These are phyloP conservation scores for Dictyostelium firmibasis DNA, from an alignment of 78 protist genomes.

Conservation along the genomic window DNA sequence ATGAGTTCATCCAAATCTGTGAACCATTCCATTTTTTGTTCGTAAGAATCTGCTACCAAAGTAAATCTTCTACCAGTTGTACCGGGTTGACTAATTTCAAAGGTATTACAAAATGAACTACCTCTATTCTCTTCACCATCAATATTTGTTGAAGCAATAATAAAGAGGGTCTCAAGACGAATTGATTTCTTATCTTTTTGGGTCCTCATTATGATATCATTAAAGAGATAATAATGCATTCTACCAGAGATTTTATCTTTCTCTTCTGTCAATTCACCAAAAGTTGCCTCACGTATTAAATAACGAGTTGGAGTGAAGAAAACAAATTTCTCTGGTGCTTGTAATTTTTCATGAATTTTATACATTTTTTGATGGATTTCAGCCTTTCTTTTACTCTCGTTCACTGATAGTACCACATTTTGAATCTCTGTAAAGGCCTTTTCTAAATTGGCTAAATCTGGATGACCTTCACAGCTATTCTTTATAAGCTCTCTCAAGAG, in stretches of 20 bases:
- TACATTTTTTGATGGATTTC: conserved; percentile 73
- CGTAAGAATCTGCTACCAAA: conserved; percentile 33
- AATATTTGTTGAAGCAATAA: conserved; percentile 48
- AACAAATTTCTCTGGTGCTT: conserved; percentile 59
- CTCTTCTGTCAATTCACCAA: conserved; percentile 55
- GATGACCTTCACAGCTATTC: conserved; percentile 10
- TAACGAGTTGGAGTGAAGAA: conserved; percentile 73
- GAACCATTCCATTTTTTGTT: conserved; percentile 77
- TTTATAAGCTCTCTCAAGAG: conserved; percentile 61
- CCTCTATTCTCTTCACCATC: conserved; percentile 26
- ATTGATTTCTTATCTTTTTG: conserved; percentile 71
- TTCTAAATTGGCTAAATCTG: conserved; percentile 36
- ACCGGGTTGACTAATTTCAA: conserved; percentile 48
- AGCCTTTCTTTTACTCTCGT: conserved; percentile 75
- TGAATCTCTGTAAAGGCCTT: conserved; percentile 51
- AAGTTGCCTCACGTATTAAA: conserved; percentile 54
- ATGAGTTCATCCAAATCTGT: conserved; percentile 39
- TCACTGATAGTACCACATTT: conserved; percentile 38
- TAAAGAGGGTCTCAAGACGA: conserved; percentile 52
- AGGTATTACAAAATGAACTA: conserved; percentile 21
- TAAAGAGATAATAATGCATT: conserved; percentile 61
- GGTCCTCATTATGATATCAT: conserved; percentile 71
- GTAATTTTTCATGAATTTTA: conserved; percentile 55
- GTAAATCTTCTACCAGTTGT: conserved; percentile 62
- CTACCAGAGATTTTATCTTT: conserved; percentile 47